Evolutionary conservation across 1,139 yeast species (phyloP), one percentile per base, ranked within the genome.

Genomic region (Yamadazyma siamensis): DNA sequence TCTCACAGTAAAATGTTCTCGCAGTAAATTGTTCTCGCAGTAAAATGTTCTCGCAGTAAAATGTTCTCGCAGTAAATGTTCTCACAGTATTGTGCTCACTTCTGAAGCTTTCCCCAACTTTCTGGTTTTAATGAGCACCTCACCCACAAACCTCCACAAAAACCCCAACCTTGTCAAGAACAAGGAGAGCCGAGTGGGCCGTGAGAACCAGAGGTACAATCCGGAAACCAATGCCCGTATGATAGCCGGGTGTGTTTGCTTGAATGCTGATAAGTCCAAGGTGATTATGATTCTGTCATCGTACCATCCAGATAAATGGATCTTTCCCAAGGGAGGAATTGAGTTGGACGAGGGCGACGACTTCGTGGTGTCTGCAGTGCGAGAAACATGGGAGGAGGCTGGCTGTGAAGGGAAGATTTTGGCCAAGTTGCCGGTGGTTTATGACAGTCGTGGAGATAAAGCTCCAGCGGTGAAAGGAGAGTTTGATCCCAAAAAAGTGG

Each of bases 341-440:
- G 99, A 91, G 55, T 52, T 56, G 25, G 98, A 91, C 54, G 98
- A 91, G 50, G 65, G 73, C 3, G 78, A 76, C 24, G 73, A 70
- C 46, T 65, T 41, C 33, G 56, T 57, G 11, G 57, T 59, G 7
- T 63, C 86, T 6, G 97, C 97, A 0, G 64, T 72, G 11, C 65
- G 99, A 36, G 98, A 91, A 54, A 85, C 95, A 0, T 91, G 98
- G 98, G 98, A 91, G 56, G 99, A 91, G 56, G 94, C 95, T 0
- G 98, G 98, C 0, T 85, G 83, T 17, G 73, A 73, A 25, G 95
- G 96, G 4, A 61, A 54, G 12, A 68, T 87, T 10, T 46, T 65
- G 2, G 45, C 50, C 27, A 67, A 66, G 37, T 59, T 89, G 26
- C 94, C 91, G 0, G 63, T 72, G 2, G 80, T 85, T 15, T 71